phyloP scores from a whole-genome alignment of 208 protist species.

The Leishmania braziliensis region DNA sequence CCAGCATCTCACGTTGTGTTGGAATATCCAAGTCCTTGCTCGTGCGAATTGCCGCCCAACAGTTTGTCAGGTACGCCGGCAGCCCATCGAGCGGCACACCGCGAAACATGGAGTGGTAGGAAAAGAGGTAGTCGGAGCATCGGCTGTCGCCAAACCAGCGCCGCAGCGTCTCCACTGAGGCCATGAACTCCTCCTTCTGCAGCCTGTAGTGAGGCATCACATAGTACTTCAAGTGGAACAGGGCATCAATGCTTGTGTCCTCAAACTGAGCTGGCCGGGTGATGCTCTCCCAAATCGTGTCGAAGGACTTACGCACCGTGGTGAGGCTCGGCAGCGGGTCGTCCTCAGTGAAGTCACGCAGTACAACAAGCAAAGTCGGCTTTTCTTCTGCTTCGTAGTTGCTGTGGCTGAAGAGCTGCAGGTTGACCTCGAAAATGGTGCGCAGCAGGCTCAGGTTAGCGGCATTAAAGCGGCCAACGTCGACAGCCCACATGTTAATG shows the following conservation, averaged over 20 bases:
- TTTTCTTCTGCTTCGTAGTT: conserved; percentile 84
- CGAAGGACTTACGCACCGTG: conserved; percentile 90
- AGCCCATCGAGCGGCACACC: conserved; percentile 88
- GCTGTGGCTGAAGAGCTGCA: conserved; percentile 94
- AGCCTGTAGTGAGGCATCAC: conserved; percentile 89
- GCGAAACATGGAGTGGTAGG: conserved; percentile 71
- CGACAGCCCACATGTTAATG: conserved; percentile 97
- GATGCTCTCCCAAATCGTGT: conserved; percentile 94
- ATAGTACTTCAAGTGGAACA: conserved; percentile 77
- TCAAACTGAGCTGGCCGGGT: conserved; percentile 64
- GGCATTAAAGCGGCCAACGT: conserved; percentile 96
- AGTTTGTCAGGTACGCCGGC: conserved; percentile 78
- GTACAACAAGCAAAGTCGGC: conserved; percentile 95
- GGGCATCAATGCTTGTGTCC: conserved; percentile 55
- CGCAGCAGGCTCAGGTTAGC: conserved; percentile 95
- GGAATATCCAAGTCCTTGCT: conserved; percentile 98
- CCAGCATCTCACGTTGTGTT: conserved; percentile 96
- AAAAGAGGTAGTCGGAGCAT: conserved; percentile 71
- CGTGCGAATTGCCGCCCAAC: conserved; percentile 92
- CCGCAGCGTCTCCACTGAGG: conserved; percentile 47
- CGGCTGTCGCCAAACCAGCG: conserved; percentile 58
- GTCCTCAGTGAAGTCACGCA: conserved; percentile 94
- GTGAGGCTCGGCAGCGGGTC: conserved; percentile 76
- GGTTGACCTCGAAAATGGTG: conserved; percentile 96
- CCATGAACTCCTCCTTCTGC: conserved; percentile 66